Percentiles rank a stretch among this genome's conserved stretches.
These are phyloP conservation scores for Tolypocladium tundrense DNA, from an alignment of 2,329 filamentous ascomycete genomes.

Conservation along the genomic window DNA sequence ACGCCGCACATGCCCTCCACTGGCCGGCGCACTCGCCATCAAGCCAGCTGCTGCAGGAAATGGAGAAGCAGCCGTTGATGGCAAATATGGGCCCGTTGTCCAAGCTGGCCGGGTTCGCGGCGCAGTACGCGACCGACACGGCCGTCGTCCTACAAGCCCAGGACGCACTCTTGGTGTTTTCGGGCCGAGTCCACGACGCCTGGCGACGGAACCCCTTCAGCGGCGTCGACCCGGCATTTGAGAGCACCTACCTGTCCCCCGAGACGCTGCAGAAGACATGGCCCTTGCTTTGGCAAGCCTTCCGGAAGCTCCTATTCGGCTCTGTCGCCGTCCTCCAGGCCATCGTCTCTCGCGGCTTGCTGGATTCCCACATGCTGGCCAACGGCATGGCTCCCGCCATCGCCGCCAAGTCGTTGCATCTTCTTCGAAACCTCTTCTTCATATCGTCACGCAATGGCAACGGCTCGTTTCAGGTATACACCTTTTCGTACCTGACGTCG, in stretches of 20 bases:
- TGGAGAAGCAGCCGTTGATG: conserved; percentile 52
- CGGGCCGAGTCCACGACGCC: conserved; percentile 52
- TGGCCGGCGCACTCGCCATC: conserved; percentile 56
- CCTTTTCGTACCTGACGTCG: conserved; percentile 71
- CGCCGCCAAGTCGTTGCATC: conserved; percentile 61
- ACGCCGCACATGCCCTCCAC: conserved; percentile 33
- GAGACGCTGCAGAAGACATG: conserved; percentile 58
- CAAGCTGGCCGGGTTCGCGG: conserved; percentile 52
- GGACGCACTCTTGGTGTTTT: conserved; percentile 58
- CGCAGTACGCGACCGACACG: conserved; percentile 41
- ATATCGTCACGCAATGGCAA: conserved; percentile 66
- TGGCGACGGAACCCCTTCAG: conserved; percentile 71
- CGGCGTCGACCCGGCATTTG: conserved; percentile 58
- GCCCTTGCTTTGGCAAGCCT: conserved; percentile 62
- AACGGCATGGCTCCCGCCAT: conserved; percentile 46
- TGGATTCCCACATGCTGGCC: conserved; percentile 37
- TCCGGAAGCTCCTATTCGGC: conserved; percentile 68
- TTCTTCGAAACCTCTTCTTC: conserved; percentile 71
- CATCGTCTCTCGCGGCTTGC: conserved; percentile 53
- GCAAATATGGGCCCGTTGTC: conserved; percentile 58
- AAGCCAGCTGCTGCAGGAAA: conserved; percentile 45
- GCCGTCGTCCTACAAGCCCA: conserved; percentile 36
- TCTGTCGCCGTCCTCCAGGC: conserved; percentile 66
- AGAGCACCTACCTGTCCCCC: conserved; percentile 50
- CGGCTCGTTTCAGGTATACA: conserved; percentile 70